These are phyloP conservation scores for Colletotrichum camelliae DNA, from an alignment of 2,329 filamentous ascomycete species.

Conservation along the genomic window DNA sequence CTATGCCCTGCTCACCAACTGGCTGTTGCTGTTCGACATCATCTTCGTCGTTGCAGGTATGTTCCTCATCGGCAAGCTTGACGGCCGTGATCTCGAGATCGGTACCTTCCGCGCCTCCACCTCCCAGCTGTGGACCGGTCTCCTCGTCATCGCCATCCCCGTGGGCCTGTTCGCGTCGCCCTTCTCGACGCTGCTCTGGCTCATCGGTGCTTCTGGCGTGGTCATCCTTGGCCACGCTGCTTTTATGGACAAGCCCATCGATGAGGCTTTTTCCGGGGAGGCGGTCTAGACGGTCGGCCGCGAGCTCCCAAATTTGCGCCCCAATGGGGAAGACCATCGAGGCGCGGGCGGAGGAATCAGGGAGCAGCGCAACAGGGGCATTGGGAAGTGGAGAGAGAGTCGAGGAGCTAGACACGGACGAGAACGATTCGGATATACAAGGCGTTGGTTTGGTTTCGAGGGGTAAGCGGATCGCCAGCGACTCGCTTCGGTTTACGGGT, in stretches of 20 bases:
- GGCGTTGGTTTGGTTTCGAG: conserved; percentile 55
- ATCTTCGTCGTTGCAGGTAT: conserved; percentile 84
- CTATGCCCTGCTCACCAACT: conserved; percentile 92
- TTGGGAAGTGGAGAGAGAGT: conserved; percentile 50
- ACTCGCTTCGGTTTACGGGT: conserved; percentile 66
- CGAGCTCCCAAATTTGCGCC: conserved; percentile 95
- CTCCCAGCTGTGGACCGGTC: conserved; percentile 91
- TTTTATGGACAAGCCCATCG: conserved; percentile 97
- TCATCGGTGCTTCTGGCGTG: conserved; percentile 94
- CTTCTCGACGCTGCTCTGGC: conserved; percentile 86
- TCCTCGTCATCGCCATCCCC: conserved; percentile 83
- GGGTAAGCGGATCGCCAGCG: conserved; percentile 60
- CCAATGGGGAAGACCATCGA: conserved; percentile 99
- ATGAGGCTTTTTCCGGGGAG: conserved; percentile 99
- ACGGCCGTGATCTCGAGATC: conserved; percentile 86
- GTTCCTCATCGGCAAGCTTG: conserved; percentile 89
- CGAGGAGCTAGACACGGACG: conserved; percentile 72
- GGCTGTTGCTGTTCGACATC: conserved; percentile 88
- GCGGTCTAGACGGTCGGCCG: conserved; percentile 99
- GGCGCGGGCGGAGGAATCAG: conserved; percentile 75
- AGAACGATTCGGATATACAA: conserved; percentile 58
- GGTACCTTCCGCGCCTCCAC: conserved; percentile 83
- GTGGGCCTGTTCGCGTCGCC: conserved; percentile 86
- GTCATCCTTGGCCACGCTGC: conserved; percentile 93
- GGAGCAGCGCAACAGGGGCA: conserved; percentile 44